Evolutionary conservation across 805 yeast genomes (phyloP).

Genomic region (Torulaspora gathmanii): DNA sequence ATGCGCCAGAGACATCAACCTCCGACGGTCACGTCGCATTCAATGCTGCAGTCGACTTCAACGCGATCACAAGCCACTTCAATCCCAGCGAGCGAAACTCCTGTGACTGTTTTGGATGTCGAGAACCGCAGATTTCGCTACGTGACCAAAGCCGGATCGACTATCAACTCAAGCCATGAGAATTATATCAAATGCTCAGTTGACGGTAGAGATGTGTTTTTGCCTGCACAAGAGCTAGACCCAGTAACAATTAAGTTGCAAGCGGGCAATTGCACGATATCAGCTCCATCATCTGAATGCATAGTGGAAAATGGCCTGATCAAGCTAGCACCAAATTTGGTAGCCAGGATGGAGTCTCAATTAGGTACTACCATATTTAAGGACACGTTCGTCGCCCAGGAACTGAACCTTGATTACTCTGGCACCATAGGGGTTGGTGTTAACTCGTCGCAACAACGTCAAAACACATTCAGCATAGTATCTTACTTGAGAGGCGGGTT

Average conservation of each 20-base stretch:
- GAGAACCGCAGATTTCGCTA: constrained; percentile 2
- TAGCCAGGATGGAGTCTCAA: constrained; percentile 15
- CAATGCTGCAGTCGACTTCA: constrained; percentile 6
- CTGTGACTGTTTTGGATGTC: not conserved
- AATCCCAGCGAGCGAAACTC: not conserved
- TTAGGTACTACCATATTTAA: constrained; percentile 4
- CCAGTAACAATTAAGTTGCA: constrained; percentile 7
- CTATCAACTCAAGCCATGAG: constrained; percentile 2
- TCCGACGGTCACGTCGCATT: not conserved
- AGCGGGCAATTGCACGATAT: constrained; percentile 8
- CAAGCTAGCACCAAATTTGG: constrained; percentile 16
- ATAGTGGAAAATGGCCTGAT: constrained; percentile 14
- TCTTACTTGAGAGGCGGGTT: constrained; percentile 3
- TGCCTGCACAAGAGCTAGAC: constrained; percentile 21
- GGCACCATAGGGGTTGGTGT: not conserved
- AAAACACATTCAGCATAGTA: not conserved
- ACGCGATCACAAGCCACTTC: constrained; percentile 10
- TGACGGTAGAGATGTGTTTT: constrained; percentile 22
- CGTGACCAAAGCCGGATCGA: constrained; percentile 20
- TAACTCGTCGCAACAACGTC: not conserved
- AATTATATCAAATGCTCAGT: constrained; percentile 24
- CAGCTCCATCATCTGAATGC: constrained; percentile 17
- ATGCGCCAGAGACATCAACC: constrained; percentile 8
- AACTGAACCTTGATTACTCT: not conserved
- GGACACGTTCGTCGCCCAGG: constrained; percentile 1